phyloP scores from a whole-genome alignment of 495 filamentous ascomycete species.

The Pseudoneurospora amorphoporcata region DNA sequence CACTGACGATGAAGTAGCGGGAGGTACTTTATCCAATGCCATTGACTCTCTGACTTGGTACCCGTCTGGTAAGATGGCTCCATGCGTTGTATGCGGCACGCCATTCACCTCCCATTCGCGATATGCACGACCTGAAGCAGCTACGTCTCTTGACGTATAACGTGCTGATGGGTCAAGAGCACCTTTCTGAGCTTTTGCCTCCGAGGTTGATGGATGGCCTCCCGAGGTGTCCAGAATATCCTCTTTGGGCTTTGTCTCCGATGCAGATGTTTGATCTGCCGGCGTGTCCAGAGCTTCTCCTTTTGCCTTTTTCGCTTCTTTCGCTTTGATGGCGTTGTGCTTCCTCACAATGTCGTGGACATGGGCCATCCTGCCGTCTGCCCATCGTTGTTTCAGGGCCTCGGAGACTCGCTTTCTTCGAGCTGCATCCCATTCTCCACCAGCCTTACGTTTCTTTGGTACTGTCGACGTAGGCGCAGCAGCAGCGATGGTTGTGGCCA shows the following conservation, averaged over 20 bases:
- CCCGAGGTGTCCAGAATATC: neutral
- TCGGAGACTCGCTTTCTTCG: neutral
- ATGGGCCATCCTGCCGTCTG: slow-evolving; percentile 13
- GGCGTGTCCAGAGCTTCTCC: neutral
- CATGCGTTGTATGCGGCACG: neutral
- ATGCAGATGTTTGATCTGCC: neutral
- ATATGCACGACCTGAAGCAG: slow-evolving; percentile 15
- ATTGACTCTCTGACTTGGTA: slow-evolving; percentile 3
- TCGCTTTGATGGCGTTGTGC: slow-evolving; percentile 2
- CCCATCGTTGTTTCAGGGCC: slow-evolving; percentile 12
- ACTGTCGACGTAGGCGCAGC: neutral
- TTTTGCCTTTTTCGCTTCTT: neutral
- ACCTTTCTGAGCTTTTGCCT: neutral
- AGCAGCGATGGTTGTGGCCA: neutral
- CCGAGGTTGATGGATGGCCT: slow-evolving; percentile 1
- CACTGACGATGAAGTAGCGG: neutral
- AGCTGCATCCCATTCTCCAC: neutral
- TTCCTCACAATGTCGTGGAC: slow-evolving; percentile 4
- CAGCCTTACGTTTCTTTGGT: neutral
- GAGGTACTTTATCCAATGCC: neutral
- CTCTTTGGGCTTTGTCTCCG: neutral
- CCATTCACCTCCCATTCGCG: slow-evolving; percentile 8
- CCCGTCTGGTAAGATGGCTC: slow-evolving; percentile 14
- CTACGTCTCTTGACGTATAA: slow-evolving; percentile 11
- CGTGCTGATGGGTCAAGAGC: neutral